Percentiles rank a stretch among this genome's conserved stretches.
Evolutionary conservation across 2,329 filamentous ascomycete genomes (phyloP).

Genomic region (Talaromyces sp.): DNA sequence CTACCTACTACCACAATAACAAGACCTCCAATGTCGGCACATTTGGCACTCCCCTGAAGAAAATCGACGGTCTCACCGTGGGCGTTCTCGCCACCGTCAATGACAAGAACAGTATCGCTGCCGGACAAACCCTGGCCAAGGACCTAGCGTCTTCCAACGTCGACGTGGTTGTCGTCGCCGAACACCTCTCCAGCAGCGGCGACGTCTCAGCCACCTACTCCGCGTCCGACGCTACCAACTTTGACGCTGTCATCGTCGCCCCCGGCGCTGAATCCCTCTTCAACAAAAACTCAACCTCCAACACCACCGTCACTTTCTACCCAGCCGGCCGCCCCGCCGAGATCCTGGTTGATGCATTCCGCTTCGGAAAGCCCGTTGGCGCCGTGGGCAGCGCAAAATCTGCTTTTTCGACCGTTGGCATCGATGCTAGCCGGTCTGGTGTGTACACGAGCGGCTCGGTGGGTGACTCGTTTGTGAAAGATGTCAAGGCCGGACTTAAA

Average conservation of each 20-base stretch:
- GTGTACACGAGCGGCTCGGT: slow-evolving; percentile 28
- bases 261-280: slow-evolving; percentile 53
- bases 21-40: slow-evolving; percentile 56
- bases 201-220: slow-evolving; percentile 59
- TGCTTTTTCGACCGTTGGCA: slow-evolving; percentile 39
- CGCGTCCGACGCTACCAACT: slow-evolving; percentile 49
- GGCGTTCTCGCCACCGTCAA: slow-evolving; percentile 53
- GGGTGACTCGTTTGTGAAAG: slow-evolving; percentile 35
- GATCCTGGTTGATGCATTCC: slow-evolving; percentile 58
- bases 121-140: slow-evolving; percentile 47
- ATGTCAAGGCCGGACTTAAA: slow-evolving; percentile 54
- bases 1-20: slow-evolving; percentile 64
- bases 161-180: slow-evolving; percentile 55
- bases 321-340: slow-evolving; percentile 58
- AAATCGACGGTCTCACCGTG: slow-evolving; percentile 58
- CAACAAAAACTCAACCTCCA: slow-evolving; percentile 17
- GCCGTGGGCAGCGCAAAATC: slow-evolving; percentile 46
- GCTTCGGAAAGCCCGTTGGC: slow-evolving; percentile 65
- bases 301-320: slow-evolving; percentile 49
- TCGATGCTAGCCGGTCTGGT: slow-evolving; percentile 32
- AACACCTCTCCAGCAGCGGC: slow-evolving; percentile 45
- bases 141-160: slow-evolving; percentile 41
- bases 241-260: slow-evolving; percentile 50
- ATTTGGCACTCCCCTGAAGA: slow-evolving; percentile 53
- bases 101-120: slow-evolving; percentile 39